A percentile compares a stretch with the other conserved stretches of the same genome.
Evolutionary conservation across 352 stramenopile species (phyloP).

Genomic region (Pythium insidiosum): DNA sequence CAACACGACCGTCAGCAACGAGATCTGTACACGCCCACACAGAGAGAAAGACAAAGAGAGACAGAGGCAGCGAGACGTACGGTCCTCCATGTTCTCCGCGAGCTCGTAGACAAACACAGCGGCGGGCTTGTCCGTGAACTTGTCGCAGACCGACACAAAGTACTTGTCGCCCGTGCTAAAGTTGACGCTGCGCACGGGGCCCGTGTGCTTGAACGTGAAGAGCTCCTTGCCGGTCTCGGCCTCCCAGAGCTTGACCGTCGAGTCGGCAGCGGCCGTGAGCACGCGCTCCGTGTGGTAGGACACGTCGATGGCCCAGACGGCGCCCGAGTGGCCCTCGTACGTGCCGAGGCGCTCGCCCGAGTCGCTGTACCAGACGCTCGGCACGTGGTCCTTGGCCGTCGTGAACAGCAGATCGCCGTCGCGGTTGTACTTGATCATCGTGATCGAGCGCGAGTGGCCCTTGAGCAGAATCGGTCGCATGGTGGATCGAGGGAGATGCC

Average conservation of each 20-base stretch:
- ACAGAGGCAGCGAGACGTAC: conserved; percentile 42
- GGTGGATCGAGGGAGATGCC: too few relatives aligned
- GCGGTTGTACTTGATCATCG: conserved; percentile 98
- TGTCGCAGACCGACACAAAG: conserved; percentile 80
- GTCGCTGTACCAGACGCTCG: conserved; percentile 96
- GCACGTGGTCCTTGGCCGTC: conserved; percentile 92
- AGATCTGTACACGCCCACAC: conserved; percentile 1
- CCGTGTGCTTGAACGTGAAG: conserved; percentile 79
- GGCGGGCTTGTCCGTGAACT: conserved; percentile 75
- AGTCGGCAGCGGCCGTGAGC: conserved; percentile 95
- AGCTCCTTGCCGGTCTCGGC: conserved; percentile 86
- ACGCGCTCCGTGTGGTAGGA: conserved; percentile 89
- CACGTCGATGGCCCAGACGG: conserved; percentile 96
- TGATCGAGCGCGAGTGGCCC: conserved; percentile 98
- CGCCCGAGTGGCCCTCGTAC: conserved; percentile 95
- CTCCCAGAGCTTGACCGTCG: conserved; percentile 88
- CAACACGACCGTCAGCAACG: background rate
- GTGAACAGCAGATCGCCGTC: conserved; percentile 98
- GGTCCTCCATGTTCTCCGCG: conserved; percentile 46
- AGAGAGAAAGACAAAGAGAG: too few relatives aligned
- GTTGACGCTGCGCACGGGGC: conserved; percentile 76
- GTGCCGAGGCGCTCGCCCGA: conserved; percentile 94
- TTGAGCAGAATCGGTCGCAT: conserved; percentile 98
- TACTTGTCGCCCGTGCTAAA: conserved; percentile 82
- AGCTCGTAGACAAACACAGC: conserved; percentile 81